phyloP scores from a whole-genome alignment of 2,329 filamentous ascomycete species.

The Rosellinia necatrix region DNA sequence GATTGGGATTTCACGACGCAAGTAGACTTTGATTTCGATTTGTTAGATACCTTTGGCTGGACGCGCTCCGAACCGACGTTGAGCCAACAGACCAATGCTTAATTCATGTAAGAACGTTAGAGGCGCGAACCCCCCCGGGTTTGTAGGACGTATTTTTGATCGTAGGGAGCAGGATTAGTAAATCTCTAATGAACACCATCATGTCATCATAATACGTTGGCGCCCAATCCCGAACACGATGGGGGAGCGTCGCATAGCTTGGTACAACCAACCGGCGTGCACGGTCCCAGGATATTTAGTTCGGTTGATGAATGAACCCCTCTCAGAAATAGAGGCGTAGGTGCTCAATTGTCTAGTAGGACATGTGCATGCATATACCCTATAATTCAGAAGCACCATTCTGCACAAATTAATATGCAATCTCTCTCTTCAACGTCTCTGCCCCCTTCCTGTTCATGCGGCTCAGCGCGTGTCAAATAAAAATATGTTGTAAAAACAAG shows the following conservation, averaged over 20 bases:
- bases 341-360: constrained; percentile 16
- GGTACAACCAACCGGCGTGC: background rate
- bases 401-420: constrained; percentile 1
- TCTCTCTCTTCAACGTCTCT: too few relatives aligned
- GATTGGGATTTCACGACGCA: constrained; percentile 44
- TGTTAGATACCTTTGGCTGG: constrained; percentile 57
- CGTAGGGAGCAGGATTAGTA: background rate
- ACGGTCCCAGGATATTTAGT: background rate
- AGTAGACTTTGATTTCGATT: constrained; percentile 51
- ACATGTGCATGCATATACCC: constrained; percentile 21
- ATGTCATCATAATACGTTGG: too few relatives aligned
- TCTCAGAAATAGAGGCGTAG: background rate
- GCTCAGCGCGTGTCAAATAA: background rate
- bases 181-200: too few relatives aligned
- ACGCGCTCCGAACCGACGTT: constrained; percentile 37
- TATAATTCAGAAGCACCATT: too few relatives aligned
- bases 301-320: background rate
- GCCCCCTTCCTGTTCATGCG: too few relatives aligned
- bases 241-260: background rate
- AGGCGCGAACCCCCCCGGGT: background rate
- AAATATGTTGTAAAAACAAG: too few relatives aligned
- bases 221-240: background rate
- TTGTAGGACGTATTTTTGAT: background rate
- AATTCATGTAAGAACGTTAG: background rate
- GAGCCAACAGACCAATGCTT: constrained; percentile 29